Conservation (phyloP, 2,329 filamentous ascomycete genomes). For the Epichloe coenophiala region DNA sequence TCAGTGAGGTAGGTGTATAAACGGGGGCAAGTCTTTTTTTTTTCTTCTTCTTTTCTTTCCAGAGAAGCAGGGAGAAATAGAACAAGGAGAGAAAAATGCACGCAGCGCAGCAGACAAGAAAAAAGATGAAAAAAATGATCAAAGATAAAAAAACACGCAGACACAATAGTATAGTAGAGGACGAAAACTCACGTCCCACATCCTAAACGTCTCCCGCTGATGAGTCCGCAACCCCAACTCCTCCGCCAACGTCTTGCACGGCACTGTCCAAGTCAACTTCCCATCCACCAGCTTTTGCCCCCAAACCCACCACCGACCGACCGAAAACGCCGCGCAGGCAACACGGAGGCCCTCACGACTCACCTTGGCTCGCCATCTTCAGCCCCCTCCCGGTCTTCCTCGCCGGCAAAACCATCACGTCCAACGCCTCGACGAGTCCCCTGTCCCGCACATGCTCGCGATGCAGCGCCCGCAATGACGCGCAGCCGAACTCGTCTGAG, state of each 20-base stretch:
- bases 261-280: slow-evolving; percentile 36
- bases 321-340: too few relatives aligned
- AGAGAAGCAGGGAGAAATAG: neutral
- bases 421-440: slow-evolving; percentile 56
- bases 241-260: slow-evolving; percentile 53
- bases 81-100: too few relatives aligned
- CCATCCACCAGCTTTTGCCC: too few relatives aligned
- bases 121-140: neutral
- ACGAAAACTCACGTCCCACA: slow-evolving; percentile 54
- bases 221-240: slow-evolving; percentile 55
- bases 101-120: too few relatives aligned
- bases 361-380: slow-evolving; percentile 54
- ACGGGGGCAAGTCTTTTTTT: neutral
- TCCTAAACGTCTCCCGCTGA: slow-evolving; percentile 67
- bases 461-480: slow-evolving; percentile 57
- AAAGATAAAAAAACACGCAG: neutral
- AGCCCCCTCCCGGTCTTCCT: slow-evolving; percentile 67
- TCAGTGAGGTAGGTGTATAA: neutral
- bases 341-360: slow-evolving; percentile 6
- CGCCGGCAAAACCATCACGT: slow-evolving; percentile 70
- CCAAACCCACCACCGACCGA: too few relatives aligned
- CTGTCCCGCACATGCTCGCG: slow-evolving; percentile 39
- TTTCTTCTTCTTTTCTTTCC: too few relatives aligned
- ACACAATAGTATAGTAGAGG: neutral
- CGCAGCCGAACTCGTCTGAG: slow-evolving; percentile 79